Base-by-base conservation (phyloP, 2,329 filamentous ascomycete species). In the Trichophyton equinum region DNA sequence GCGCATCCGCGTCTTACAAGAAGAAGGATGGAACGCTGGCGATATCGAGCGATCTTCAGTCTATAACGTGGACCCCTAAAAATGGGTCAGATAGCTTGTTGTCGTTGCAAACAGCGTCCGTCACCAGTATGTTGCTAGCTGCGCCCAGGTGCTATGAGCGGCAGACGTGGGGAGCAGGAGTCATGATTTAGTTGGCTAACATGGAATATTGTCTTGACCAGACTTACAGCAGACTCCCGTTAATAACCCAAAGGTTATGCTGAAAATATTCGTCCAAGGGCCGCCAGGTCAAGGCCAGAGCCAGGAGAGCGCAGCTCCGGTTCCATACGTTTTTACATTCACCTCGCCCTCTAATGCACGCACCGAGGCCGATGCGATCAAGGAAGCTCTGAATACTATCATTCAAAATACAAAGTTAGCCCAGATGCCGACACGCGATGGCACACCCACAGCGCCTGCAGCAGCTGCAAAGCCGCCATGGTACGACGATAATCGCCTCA, bases 181-280 rank as follows among this genome's bases (percentile, higher is more conserved):
- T 33, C 5, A 9, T 27, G n/a, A 18, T 36, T 15, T 27, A 38
- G 8, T 51, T 51, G 20, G 20, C 46, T 51, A 51, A 51, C 46
- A 27, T 51, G 46, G 22, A 51, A 27, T 22, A 51, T 51, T 22
- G 46, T 25, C 9, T 47, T 8, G 18, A 22, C 22, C 8, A 94
- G 89, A 97, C 76, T 83, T 99, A 57, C 92, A 99, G 74, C 92
- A 97, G 73, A 97, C 94, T 0, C 91, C 94, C 11, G 89, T 90
- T 63, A 85, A 81, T n/a, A 85, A 84, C 40, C 79, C 90, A 18
- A 96, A 96, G 79, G 91, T 95, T 59, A 96, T 96, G 81, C 82
- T 97, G 62, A 96, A 94, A 73, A 86, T 99, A 60, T 89, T 96
- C 67, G 87, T 87, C 64, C 87, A 91, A 71, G 75, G 82, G 46